Base-by-base conservation (phyloP, 805 yeast species). In the Teunomyces funiuensis region DNA sequence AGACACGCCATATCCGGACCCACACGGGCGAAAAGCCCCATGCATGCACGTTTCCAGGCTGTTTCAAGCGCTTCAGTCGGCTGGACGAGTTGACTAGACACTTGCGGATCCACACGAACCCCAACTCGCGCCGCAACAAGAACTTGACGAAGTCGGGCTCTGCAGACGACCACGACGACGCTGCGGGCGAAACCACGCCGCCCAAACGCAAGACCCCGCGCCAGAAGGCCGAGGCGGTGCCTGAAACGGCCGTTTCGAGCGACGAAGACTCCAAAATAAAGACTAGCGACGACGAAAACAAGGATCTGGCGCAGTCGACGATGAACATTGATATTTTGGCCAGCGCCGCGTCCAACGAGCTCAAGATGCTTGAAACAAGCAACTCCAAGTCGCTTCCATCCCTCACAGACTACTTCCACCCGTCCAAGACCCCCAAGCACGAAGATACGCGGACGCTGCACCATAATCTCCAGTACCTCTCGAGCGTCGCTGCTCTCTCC, bases 11-110 rank as follows among this genome's bases (percentile, higher is more conserved):
- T 60, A 84, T 89, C 51, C 73, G 96, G 43, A 88, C 96, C 7
- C 96, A 88, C 65, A 88, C 97, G 0, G 97, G 97, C 37, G 96
- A 88, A 60, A 86, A 88, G 60, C 96, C 96, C 2, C 93, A 86
- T 58, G 82, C 80, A 37, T 88, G 97, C 63, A 76, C 81, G 14
- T 88, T 77, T 52, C 89, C 93, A 1, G 87, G 87, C n/a, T 88
- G 97, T 65, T 62, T 80, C 40, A 88, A 89, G 62, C 73, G 85
- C 47, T 88, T 88, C 57, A 77, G 85, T 43, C 75, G 96, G 47
- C 74, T 83, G 19, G 96, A 89, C 64, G 96, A 88, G 65, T 73
- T 88, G 43, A 88, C 96, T 10, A 73, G 96, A 51, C 97, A 88
- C 64, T 72, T 85, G 37, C 70, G 95, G 48, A 89, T 85, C 40